A percentile compares a stretch with the other conserved stretches of the same genome.
phyloP scores from a whole-genome alignment of 2,329 filamentous ascomycete genomes.

The Calonectria henricotiae region DNA sequence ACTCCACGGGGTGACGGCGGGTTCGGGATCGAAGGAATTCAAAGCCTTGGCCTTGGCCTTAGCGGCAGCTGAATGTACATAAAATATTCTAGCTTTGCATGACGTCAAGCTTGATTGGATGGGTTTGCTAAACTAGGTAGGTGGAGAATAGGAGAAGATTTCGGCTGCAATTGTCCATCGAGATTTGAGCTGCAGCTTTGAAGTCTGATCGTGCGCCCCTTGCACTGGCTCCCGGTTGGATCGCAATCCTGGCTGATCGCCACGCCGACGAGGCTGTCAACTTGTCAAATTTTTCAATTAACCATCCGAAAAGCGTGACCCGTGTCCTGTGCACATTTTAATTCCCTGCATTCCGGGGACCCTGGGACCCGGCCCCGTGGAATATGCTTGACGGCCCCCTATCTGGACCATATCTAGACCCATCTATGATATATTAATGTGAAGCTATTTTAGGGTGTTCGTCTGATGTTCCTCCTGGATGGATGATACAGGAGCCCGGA shows the following conservation, averaged over 20 bases:
- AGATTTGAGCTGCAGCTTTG: constrained; percentile 10
- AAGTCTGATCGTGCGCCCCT: constrained; percentile 6
- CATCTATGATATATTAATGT: not conserved
- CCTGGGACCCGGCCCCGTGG: not conserved
- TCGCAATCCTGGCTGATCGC: not conserved
- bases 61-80: constrained; percentile 5
- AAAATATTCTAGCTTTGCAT: constrained; percentile 2
- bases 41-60: not conserved
- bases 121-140: not conserved
- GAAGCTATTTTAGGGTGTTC: constrained; percentile 18
- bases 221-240: constrained; percentile 8
- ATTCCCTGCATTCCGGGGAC: constrained; percentile 11
- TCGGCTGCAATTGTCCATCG: constrained; percentile 3
- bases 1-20: constrained; percentile 7
- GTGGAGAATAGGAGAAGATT: constrained; percentile 20
- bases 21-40: constrained; percentile 7
- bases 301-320: not conserved
- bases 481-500: not conserved
- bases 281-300: constrained; percentile 10
- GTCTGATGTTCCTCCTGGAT: constrained; percentile 12
- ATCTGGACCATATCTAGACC: not conserved
- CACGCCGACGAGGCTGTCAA: constrained; percentile 4
- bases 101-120: constrained; percentile 25
- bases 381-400: not conserved
- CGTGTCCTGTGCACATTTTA: constrained; percentile 9